These are phyloP conservation scores for Echium plantagineum DNA, from an alignment of 257 asterid species.

Conservation along the genomic window DNA sequence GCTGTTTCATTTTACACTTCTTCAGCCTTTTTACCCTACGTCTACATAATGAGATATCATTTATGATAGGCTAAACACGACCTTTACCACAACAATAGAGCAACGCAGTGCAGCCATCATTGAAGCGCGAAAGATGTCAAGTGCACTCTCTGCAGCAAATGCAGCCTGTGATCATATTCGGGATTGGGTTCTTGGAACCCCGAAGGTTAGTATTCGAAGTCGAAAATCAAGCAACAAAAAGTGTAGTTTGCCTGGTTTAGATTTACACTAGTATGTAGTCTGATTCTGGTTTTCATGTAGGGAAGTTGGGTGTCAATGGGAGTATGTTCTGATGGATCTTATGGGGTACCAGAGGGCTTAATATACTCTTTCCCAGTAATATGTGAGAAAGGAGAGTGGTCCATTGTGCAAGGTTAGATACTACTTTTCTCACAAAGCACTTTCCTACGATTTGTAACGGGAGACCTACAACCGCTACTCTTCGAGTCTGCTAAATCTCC, in stretches of 20 bases:
- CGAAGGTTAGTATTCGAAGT: constrained; percentile 36
- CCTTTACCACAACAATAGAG: constrained; percentile 54
- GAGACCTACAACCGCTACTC: too few relatives aligned
- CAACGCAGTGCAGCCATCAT: constrained; percentile 65
- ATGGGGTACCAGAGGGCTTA: constrained; percentile 55
- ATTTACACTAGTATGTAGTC: not conserved
- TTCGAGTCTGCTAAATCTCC: too few relatives aligned
- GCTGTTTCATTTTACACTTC: too few relatives aligned
- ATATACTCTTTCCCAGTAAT: constrained; percentile 77
- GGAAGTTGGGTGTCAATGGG: constrained; percentile 91
- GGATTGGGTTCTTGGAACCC: constrained; percentile 80
- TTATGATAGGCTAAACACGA: constrained; percentile 36
- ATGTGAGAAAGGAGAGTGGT: constrained; percentile 78
- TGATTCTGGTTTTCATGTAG: constrained; percentile 17
- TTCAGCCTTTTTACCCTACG: too few relatives aligned
- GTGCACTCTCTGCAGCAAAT: constrained; percentile 81
- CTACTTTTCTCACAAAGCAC: too few relatives aligned
- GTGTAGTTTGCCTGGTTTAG: not conserved
- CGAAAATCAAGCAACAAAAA: not conserved
- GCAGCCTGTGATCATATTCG: constrained; percentile 82
- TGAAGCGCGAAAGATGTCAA: constrained; percentile 61
- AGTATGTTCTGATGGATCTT: constrained; percentile 78
- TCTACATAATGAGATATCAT: too few relatives aligned
- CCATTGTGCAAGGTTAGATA: constrained; percentile 58
- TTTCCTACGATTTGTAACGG: too few relatives aligned